Percentiles rank a stretch among this genome's conserved stretches.
Conservation (phyloP, 176 grass and related monocot species). For the Aegilops sharonensis region DNA sequence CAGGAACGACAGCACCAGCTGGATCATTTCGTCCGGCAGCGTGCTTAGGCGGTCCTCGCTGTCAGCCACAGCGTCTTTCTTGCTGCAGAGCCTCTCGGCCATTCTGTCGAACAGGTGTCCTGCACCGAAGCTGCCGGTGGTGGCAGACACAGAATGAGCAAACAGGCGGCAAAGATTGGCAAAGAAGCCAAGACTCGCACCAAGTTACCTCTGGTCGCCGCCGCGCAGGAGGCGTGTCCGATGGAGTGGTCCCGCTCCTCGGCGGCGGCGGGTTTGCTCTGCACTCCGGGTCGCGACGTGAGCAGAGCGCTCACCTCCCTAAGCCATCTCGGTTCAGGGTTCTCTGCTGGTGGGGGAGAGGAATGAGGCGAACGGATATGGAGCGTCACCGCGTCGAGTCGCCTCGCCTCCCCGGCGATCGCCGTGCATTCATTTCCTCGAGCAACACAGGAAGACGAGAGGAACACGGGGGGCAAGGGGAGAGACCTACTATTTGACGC, state of each 20-base stretch:
- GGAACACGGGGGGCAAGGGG: too few species aligned
- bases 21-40: neutral
- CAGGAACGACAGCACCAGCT: neutral
- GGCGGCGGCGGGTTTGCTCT: too few species aligned
- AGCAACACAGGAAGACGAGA: too few species aligned
- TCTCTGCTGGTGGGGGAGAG: neutral
- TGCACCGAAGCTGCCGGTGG: neutral
- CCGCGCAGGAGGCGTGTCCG: neutral
- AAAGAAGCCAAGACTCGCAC: neutral
- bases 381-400: too few species aligned
- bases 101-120: neutral
- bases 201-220: neutral
- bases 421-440: too few species aligned
- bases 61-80: neutral
- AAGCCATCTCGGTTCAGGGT: neutral
- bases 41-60: neutral
- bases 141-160: neutral
- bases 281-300: too few species aligned
- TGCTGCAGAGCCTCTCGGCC: neutral
- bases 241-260: too few species aligned
- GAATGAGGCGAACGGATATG: neutral
- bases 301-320: too few species aligned
- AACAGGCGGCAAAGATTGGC: neutral
- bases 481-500: too few species aligned
- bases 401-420: too few species aligned